These are phyloP conservation scores for Ballota nigra DNA, from an alignment of 257 asterid species.

Conservation along the genomic window DNA sequence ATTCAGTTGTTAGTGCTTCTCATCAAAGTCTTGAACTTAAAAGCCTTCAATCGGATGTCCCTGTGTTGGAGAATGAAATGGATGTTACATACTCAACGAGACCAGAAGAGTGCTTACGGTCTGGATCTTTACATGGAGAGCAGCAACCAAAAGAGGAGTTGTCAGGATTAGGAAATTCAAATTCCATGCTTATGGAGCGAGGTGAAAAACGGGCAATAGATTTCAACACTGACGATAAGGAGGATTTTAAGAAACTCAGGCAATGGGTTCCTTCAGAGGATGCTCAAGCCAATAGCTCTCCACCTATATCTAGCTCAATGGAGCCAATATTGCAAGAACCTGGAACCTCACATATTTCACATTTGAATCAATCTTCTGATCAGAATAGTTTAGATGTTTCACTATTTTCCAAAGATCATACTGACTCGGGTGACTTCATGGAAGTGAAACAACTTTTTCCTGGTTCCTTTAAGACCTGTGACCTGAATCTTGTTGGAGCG, in stretches of 20 bases:
- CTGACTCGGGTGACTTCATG: slow-evolving; percentile 41
- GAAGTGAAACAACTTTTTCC: slow-evolving; percentile 69
- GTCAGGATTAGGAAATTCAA: slow-evolving; percentile 36
- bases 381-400: slow-evolving; percentile 48
- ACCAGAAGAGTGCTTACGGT: neutral
- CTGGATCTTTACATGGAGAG: too few species aligned
- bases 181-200: slow-evolving; percentile 36
- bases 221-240: slow-evolving; percentile 38
- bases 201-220: slow-evolving; percentile 62
- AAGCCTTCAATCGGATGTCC: slow-evolving; percentile 32
- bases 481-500: slow-evolving; percentile 75
- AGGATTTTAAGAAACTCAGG: slow-evolving; percentile 50
- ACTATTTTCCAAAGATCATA: slow-evolving; percentile 39
- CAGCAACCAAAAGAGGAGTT: too few species aligned
- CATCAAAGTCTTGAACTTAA: slow-evolving; percentile 33
- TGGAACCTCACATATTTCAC: slow-evolving; percentile 35
- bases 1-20: slow-evolving; percentile 41
- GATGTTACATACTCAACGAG: slow-evolving; percentile 25
- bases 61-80: slow-evolving; percentile 31
- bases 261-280: slow-evolving; percentile 39
- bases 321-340: slow-evolving; percentile 43
- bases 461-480: slow-evolving; percentile 78
- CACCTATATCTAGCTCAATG: slow-evolving; percentile 39
- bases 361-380: slow-evolving; percentile 40
- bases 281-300: slow-evolving; percentile 32